phyloP scores from a whole-genome alignment of 306 rosid genomes.

The Sophora flavescens region DNA sequence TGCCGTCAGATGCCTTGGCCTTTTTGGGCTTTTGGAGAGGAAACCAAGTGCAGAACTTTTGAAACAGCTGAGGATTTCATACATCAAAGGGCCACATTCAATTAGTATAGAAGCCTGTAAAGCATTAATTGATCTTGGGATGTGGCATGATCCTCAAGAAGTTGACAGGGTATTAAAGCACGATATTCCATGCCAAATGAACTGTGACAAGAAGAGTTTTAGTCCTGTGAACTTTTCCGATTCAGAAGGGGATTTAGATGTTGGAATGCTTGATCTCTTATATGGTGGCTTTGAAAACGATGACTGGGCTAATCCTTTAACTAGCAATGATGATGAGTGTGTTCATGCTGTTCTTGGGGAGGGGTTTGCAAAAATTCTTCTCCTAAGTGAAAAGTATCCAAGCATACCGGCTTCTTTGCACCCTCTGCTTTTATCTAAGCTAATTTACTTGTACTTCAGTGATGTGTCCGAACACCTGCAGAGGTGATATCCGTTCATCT shows the following conservation, averaged over 20 bases:
- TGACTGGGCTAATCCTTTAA: slow-evolving; percentile 62
- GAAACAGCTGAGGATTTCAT: slow-evolving; percentile 76
- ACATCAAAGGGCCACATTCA: slow-evolving; percentile 67
- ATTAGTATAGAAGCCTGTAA: slow-evolving; percentile 78
- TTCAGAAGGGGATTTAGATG: slow-evolving; percentile 53
- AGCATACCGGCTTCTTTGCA: slow-evolving; percentile 73
- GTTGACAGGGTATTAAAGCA: slow-evolving; percentile 65
- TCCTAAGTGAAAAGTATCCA: slow-evolving; percentile 76
- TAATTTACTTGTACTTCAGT: slow-evolving; percentile 73
- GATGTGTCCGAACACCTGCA: slow-evolving; percentile 63
- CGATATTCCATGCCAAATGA: slow-evolving; percentile 48
- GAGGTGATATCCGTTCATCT: slow-evolving; percentile 57
- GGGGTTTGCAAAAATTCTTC: slow-evolving; percentile 98
- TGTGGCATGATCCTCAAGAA: slow-evolving; percentile 95
- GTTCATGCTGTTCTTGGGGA: slow-evolving; percentile 81
- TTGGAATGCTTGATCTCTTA: slow-evolving; percentile 74
- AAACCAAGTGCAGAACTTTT: slow-evolving; percentile 78
- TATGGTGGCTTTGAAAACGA: slow-evolving; percentile 72
- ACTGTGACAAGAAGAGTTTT: slow-evolving; percentile 55
- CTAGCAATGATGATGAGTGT: slow-evolving; percentile 71
- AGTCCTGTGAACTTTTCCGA: slow-evolving; percentile 66
- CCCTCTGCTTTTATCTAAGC: slow-evolving; percentile 76
- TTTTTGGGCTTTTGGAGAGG: slow-evolving; percentile 89
- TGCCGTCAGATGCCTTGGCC: slow-evolving; percentile 88
- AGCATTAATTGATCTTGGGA: slow-evolving; percentile 80